phyloP scores from a whole-genome alignment of 768 basidiomycete genomes.

The Mycena haematopus region DNA sequence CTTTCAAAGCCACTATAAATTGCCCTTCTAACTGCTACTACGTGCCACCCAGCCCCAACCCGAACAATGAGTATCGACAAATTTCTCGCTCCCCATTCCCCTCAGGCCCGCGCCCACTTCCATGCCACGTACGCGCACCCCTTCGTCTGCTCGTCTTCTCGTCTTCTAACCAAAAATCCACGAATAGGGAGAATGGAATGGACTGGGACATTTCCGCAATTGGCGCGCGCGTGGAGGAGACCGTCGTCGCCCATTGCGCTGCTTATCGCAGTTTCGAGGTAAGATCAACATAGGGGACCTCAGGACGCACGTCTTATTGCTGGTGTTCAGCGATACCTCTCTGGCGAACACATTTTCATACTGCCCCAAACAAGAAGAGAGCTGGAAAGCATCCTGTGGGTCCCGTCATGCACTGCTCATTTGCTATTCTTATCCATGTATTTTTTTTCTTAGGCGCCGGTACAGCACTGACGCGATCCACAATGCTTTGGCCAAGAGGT shows the following conservation, averaged over 20 bases:
- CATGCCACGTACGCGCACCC: slow-evolving; percentile 62
- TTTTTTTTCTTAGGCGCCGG: slow-evolving; percentile 57
- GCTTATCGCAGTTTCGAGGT: slow-evolving; percentile 76
- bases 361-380: slow-evolving; percentile 68
- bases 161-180: background rate
- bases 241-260: slow-evolving; percentile 78
- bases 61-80: slow-evolving; percentile 58
- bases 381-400: slow-evolving; percentile 69
- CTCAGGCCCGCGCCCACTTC: slow-evolving; percentile 74
- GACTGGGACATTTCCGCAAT: slow-evolving; percentile 68
- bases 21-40: slow-evolving; percentile 18
- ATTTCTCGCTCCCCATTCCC: slow-evolving; percentile 74
- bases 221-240: slow-evolving; percentile 70
- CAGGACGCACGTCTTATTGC: background rate
- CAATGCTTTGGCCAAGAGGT: slow-evolving; percentile 76
- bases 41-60: slow-evolving; percentile 11
- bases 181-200: slow-evolving; percentile 65
- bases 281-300: background rate
- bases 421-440: slow-evolving; percentile 8
- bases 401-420: slow-evolving; percentile 41
- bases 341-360: slow-evolving; percentile 74
- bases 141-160: background rate
- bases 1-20: slow-evolving; percentile 7
- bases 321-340: slow-evolving; percentile 50
- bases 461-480: slow-evolving; percentile 85